These are phyloP conservation scores for Suhomyces bokatorum DNA, from an alignment of 1,139 yeast genomes.

Conservation along the genomic window DNA sequence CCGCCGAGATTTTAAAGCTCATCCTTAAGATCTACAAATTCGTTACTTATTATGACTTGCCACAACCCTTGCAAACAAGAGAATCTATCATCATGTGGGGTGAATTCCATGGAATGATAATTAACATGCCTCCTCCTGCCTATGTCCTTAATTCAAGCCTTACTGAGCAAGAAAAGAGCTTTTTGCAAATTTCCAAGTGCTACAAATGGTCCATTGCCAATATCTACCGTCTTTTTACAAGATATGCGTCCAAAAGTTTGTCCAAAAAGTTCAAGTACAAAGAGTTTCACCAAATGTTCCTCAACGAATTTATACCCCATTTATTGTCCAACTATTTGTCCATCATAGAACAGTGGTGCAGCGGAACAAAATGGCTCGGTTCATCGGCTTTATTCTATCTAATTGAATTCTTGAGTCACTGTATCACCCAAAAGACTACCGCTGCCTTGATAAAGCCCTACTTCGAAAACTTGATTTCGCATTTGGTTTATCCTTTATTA, in stretches of 20 bases:
- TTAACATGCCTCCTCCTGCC: slow-evolving; percentile 59
- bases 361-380: slow-evolving; percentile 65
- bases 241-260: slow-evolving; percentile 62
- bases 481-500: slow-evolving; percentile 76
- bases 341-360: slow-evolving; percentile 75
- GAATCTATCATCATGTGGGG: slow-evolving; percentile 72
- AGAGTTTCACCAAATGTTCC: slow-evolving; percentile 50
- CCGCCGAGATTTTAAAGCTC: slow-evolving; percentile 76
- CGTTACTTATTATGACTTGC: slow-evolving; percentile 78
- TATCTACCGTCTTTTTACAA: slow-evolving; percentile 66
- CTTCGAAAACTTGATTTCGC: slow-evolving; percentile 62
- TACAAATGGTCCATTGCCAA: slow-evolving; percentile 92
- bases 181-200: slow-evolving; percentile 56
- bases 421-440: slow-evolving; percentile 63
- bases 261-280: slow-evolving; percentile 53
- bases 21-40: slow-evolving; percentile 80
- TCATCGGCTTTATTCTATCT: slow-evolving; percentile 65
- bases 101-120: slow-evolving; percentile 68
- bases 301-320: slow-evolving; percentile 68
- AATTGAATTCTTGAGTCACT: slow-evolving; percentile 68
- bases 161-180: slow-evolving; percentile 38
- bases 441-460: slow-evolving; percentile 77
- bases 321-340: slow-evolving; percentile 62
- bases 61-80: slow-evolving; percentile 61
- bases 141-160: slow-evolving; percentile 28